Evolutionary conservation across 768 basidiomycete species (phyloP).

Genomic region (Leccinum barrowsii): DNA sequence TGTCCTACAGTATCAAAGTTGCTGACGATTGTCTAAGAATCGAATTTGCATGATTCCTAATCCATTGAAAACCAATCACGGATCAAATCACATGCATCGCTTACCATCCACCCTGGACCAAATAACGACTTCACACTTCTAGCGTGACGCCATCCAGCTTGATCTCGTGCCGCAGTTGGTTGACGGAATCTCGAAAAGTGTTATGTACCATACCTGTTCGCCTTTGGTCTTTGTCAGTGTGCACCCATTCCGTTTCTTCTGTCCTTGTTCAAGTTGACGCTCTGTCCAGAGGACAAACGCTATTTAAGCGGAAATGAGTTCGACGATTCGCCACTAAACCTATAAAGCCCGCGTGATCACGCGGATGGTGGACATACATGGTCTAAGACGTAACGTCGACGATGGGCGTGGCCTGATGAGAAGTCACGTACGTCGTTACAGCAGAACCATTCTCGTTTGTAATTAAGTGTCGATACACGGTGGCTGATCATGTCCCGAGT

Average conservation of each 20-base stretch:
- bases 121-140: background rate
- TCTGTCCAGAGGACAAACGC: background rate
- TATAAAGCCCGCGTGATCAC: conserved; percentile 19
- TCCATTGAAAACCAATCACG: background rate
- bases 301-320: background rate
- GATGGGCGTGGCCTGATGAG: conserved; percentile 32
- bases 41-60: background rate
- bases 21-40: background rate
- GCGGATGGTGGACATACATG: conserved; percentile 38
- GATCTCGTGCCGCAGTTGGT: background rate
- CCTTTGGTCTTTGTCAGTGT: background rate
- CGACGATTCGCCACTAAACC: background rate
- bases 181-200: background rate
- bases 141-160: background rate
- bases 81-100: background rate
- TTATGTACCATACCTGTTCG: background rate
- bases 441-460: background rate
- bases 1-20: background rate
- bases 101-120: background rate
- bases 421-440: background rate
- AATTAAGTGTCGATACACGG: background rate
- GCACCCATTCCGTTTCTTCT: background rate
- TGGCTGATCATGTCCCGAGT: conserved; percentile 33
- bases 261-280: background rate
- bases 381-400: conserved; percentile 38